Evolutionary conservation across 2,329 filamentous ascomycete species (phyloP).

Genomic region (Thielaviopsis populi): DNA sequence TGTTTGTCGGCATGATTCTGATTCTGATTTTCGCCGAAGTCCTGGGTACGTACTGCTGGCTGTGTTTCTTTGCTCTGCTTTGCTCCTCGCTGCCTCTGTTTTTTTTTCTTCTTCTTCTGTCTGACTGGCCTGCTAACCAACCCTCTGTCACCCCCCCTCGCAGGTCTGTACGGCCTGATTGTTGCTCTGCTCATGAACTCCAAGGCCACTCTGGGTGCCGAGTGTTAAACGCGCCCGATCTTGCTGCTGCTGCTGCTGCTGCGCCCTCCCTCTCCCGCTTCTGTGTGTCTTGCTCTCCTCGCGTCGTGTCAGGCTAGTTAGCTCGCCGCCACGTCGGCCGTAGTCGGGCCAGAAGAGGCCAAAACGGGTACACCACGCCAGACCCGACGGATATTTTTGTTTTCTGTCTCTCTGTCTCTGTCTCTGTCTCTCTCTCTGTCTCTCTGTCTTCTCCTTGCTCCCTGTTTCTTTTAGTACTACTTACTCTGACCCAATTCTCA

Average conservation of each 20-base stretch:
- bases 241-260: slow-evolving; percentile 15
- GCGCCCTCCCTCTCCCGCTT: too few species aligned
- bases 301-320: not conserved
- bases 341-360: not conserved
- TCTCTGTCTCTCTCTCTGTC: not conserved
- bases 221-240: slow-evolving; percentile 36
- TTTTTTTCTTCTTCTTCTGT: not conserved
- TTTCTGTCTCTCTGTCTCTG: not conserved
- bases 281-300: not conserved
- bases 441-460: not conserved
- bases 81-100: slow-evolving; percentile 1
- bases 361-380: not conserved
- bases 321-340: not conserved
- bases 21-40: slow-evolving; percentile 99
- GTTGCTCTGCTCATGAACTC: slow-evolving; percentile 99
- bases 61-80: too few species aligned
- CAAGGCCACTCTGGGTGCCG: slow-evolving; percentile 53
- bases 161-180: slow-evolving; percentile 97
- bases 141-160: too few species aligned
- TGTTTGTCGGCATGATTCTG: slow-evolving; percentile 95
- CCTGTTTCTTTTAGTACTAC: not conserved
- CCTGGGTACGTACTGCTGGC: slow-evolving; percentile 52
- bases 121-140: too few species aligned
- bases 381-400: not conserved
- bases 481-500: not conserved